These are phyloP conservation scores for Penicillium sp. DNA, from an alignment of 2,329 filamentous ascomycete genomes.

Conservation along the genomic window DNA sequence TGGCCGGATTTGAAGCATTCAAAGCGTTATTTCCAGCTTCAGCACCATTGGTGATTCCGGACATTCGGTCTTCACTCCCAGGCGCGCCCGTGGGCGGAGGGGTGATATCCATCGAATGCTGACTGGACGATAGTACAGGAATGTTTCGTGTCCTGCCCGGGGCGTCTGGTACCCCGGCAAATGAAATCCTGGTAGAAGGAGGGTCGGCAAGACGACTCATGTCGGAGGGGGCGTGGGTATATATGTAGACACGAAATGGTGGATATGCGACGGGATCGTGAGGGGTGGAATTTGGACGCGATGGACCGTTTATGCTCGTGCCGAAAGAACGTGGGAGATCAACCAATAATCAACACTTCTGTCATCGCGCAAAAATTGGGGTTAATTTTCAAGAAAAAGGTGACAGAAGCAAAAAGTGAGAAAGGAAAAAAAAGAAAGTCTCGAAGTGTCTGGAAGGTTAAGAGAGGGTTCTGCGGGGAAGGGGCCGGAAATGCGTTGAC, in stretches of 20 bases:
- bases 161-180: conserved; percentile 42
- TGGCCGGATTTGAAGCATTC: conserved; percentile 32
- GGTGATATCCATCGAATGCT: conserved; percentile 54
- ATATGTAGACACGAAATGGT: conserved; percentile 1
- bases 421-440: conserved; percentile 4
- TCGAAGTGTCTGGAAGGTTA: conserved; percentile 1
- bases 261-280: conserved; percentile 11
- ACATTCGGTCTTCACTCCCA: conserved; percentile 50
- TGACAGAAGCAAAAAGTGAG: conserved; percentile 1
- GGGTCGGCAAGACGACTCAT: conserved; percentile 44
- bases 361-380: conserved; percentile 26
- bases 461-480: conserved; percentile 18
- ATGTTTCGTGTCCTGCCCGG: conserved; percentile 51
- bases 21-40: conserved; percentile 27
- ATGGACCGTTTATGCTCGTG: conserved; percentile 24
- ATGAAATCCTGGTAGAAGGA: conserved; percentile 45
- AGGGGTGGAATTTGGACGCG: conserved; percentile 16
- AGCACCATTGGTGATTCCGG: conserved; percentile 37
- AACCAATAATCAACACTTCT: conserved; percentile 29
- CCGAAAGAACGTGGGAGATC: conserved; percentile 34
- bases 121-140: conserved; percentile 48
- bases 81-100: conserved; percentile 49
- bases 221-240: conserved; percentile 13
- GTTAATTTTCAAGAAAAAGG: not conserved
- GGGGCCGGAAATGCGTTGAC: conserved; percentile 6